Conservation (phyloP, 768 basidiomycete genomes). For the Phanerochaete carnosa region DNA sequence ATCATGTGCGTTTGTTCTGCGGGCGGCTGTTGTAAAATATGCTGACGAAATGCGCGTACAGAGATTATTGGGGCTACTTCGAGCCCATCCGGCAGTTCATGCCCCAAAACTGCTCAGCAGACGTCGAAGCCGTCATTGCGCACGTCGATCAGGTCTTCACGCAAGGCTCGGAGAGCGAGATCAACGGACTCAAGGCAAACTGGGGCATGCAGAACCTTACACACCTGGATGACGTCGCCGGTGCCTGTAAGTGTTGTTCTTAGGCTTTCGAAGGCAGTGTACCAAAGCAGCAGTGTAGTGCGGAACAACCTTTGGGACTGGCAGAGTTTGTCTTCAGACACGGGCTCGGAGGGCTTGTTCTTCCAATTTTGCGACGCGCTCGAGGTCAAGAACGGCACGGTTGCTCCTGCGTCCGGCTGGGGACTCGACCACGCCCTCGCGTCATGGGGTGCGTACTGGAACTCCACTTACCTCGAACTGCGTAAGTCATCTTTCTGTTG, state of each 20-base stretch:
- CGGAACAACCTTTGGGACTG: slow-evolving; percentile 61
- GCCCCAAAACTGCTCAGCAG: slow-evolving; percentile 72
- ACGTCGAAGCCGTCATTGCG: slow-evolving; percentile 59
- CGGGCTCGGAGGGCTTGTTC: slow-evolving; percentile 45
- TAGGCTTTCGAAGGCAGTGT: too few species aligned
- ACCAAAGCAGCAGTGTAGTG: slow-evolving; percentile 18
- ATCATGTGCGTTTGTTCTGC: slow-evolving; percentile 33
- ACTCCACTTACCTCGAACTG: slow-evolving; percentile 36
- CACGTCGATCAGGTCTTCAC: slow-evolving; percentile 59
- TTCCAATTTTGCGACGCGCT: slow-evolving; percentile 65
- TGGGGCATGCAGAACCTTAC: slow-evolving; percentile 57
- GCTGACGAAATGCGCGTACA: slow-evolving; percentile 15
- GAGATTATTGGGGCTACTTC: slow-evolving; percentile 70
- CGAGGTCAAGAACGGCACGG: slow-evolving; percentile 56
- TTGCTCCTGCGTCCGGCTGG: slow-evolving; percentile 52
- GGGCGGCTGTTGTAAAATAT: not conserved
- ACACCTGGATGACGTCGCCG: slow-evolving; percentile 66
- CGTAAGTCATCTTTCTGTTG: slow-evolving; percentile 38
- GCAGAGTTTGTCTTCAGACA: slow-evolving; percentile 55
- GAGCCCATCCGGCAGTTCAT: slow-evolving; percentile 67
- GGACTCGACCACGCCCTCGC: slow-evolving; percentile 57
- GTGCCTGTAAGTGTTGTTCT: slow-evolving; percentile 38
- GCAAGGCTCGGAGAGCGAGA: slow-evolving; percentile 40
- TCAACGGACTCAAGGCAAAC: slow-evolving; percentile 49
- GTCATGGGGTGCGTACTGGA: slow-evolving; percentile 62